Evolutionary conservation across 1,139 yeast genomes (phyloP).

Genomic region (Nakaseomyces glabratus): DNA sequence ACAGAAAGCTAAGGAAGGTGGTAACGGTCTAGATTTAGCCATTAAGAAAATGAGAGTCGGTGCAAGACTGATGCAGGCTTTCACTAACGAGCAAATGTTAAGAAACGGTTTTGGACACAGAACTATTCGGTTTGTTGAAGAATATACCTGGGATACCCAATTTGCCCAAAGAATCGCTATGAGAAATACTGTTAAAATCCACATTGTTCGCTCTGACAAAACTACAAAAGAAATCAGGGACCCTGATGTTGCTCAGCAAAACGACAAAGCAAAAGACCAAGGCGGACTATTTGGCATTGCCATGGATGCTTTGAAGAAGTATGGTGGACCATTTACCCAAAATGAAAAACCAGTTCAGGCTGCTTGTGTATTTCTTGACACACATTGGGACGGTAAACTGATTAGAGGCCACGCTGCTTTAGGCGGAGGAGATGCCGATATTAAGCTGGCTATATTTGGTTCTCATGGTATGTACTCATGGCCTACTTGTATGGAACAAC

Average conservation of each 20-base stretch:
- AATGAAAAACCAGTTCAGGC: constrained; percentile 54
- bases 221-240: constrained; percentile 66
- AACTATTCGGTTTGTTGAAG: constrained; percentile 72
- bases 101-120: constrained; percentile 72
- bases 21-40: constrained; percentile 67
- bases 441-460: constrained; percentile 83
- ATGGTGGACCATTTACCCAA: constrained; percentile 45
- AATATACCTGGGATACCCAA: constrained; percentile 42
- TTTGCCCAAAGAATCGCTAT: constrained; percentile 33
- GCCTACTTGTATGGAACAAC: constrained; percentile 69
- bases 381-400: constrained; percentile 67
- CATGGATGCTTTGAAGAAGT: constrained; percentile 50
- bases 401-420: constrained; percentile 87
- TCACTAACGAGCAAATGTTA: constrained; percentile 85
- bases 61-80: constrained; percentile 87
- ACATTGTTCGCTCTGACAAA: constrained; percentile 57
- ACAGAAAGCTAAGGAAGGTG: constrained; percentile 44
- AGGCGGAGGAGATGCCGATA: constrained; percentile 72
- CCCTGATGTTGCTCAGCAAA: constrained; percentile 82
- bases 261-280: constrained; percentile 55
- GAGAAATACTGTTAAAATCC: constrained; percentile 68
- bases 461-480: constrained; percentile 87
- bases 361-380: constrained; percentile 75
- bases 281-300: constrained; percentile 80
- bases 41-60: constrained; percentile 70